Conservation (phyloP, 2,329 filamentous ascomycete genomes). For the Fusarium nodosum region DNA sequence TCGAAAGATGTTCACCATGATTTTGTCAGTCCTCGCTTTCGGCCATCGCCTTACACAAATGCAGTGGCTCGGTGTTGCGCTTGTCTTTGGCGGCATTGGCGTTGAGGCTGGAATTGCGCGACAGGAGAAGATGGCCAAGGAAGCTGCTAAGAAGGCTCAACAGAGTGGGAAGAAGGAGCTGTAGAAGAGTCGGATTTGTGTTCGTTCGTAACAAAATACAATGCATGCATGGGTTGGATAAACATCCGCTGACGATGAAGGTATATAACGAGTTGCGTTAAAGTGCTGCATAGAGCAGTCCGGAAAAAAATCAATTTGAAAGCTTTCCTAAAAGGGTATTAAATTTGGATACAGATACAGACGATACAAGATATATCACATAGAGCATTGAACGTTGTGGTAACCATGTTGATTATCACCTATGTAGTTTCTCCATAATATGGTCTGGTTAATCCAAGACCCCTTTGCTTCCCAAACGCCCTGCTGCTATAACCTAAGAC, state of each 20-base stretch:
- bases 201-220: background rate
- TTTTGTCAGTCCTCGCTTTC: conserved; percentile 93
- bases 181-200: conserved; percentile 16
- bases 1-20: conserved; percentile 99
- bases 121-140: conserved; percentile 86
- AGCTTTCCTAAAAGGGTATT: background rate
- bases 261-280: background rate
- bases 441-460: conserved; percentile 29
- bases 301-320: background rate
- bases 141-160: conserved; percentile 67
- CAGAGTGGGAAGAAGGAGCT: conserved; percentile 53
- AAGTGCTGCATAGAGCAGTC: background rate
- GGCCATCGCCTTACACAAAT: conserved; percentile 88
- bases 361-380: background rate
- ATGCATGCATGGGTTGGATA: conserved; percentile 8
- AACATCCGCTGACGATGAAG: background rate
- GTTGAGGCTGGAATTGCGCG: conserved; percentile 87
- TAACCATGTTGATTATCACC: conserved; percentile 37
- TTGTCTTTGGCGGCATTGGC: conserved; percentile 96
- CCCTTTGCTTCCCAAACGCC: conserved; percentile 41
- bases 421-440: conserved; percentile 20
- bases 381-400: background rate
- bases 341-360: background rate
- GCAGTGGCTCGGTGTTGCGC: conserved; percentile 91
- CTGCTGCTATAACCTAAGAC: conserved; percentile 46